Base-by-base conservation (phyloP, 2,329 filamentous ascomycete genomes). In the Monilinia laxa region DNA sequence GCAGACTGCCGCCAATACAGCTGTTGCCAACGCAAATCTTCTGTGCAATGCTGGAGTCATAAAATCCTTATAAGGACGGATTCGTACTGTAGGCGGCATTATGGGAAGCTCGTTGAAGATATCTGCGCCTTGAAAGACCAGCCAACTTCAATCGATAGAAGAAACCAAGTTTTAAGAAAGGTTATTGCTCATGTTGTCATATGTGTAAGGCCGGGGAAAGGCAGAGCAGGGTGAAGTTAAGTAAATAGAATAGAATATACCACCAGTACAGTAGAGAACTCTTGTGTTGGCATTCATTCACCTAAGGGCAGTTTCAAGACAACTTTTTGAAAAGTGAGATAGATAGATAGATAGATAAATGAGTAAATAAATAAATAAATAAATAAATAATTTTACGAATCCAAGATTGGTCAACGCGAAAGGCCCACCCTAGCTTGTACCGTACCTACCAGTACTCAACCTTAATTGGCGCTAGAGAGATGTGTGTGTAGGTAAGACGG, bases 31-130 rank as follows among this genome's bases (percentile, higher is more conserved):
- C 59, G 90, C 89, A 79, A 97, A 98, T 74, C 93, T 87, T 74
- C 91, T 85, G 78, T 98, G 94, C 70, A 97, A 82, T 63, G 90
- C 89, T 60, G 94, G 93, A 69, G 94, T 96, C 72, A 97, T 81
- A 78, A 96, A 96, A 80, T 97, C 92, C 82, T 83, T 77, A 75
- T 80, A 79, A 70, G 76, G 75, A 71, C 72, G 76, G 71, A 75
- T 75, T 71, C 73, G 69, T 56, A 69, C 68, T 49, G 74, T 68
- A 68, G 75, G 71, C 66, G 78, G 73, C 73, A 76, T 76, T 65
- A 60, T 72, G 67, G 62, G 28, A 53, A 54, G 25, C 49, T 28
- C 45, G 25, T n/a, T 52, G 28, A 49, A 65, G 55, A 49, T 28
- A 35, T n/a, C 31, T 42, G 25, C 35, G 23, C 23, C 40, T 45